Conservation (phyloP, 2,329 filamentous ascomycete species). For the Kalmusia sp. region DNA sequence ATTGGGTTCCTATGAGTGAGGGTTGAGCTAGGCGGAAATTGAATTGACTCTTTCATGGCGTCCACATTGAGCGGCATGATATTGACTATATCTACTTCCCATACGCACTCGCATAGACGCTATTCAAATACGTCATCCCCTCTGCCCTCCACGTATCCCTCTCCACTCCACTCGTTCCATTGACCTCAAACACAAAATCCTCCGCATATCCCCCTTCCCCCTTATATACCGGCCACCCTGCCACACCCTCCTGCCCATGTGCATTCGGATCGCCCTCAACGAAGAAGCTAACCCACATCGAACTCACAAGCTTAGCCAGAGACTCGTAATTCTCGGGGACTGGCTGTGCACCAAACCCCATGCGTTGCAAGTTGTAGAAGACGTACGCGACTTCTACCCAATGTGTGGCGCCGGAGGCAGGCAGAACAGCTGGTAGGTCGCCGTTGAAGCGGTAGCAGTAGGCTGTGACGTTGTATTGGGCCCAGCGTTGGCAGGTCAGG, state of each 20-base stretch:
- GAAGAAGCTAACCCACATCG: neutral
- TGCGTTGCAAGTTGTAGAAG: neutral
- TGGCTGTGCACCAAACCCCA: neutral
- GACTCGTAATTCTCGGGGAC: neutral
- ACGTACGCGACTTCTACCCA: neutral
- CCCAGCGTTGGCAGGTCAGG: neutral
- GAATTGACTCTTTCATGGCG: too few relatives aligned
- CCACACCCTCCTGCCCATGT: neutral
- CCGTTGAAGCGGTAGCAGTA: neutral
- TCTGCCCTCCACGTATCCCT: neutral
- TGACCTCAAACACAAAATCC: neutral
- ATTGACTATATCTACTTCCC: neutral
- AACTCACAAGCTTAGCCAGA: neutral
- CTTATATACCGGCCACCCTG: neutral
- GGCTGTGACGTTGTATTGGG: neutral
- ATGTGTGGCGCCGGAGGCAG: neutral
- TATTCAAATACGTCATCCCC: neutral
- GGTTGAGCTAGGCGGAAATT: too few relatives aligned
- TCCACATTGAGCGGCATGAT: neutral
- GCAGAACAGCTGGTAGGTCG: neutral
- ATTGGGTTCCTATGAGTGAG: too few relatives aligned
- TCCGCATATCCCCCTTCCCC: neutral
- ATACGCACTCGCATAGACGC: neutral
- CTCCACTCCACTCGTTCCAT: neutral
- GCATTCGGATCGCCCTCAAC: neutral